Percentiles rank a stretch among this genome's conserved stretches.
phyloP scores from a whole-genome alignment of 2,329 filamentous ascomycete genomes.

The Zymoseptoria crescenta region DNA sequence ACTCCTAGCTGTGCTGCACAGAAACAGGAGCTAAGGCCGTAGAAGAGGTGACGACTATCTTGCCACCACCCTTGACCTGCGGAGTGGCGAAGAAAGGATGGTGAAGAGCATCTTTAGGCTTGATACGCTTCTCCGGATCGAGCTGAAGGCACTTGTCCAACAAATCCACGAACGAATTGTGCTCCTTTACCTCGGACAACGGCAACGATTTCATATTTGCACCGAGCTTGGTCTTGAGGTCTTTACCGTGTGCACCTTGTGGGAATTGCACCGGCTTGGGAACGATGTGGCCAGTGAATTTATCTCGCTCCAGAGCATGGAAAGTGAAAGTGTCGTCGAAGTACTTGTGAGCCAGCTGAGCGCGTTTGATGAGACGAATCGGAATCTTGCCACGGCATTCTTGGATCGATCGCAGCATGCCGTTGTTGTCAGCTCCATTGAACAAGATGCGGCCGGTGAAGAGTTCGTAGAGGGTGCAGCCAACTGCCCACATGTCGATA shows the following conservation, averaged over 20 bases:
- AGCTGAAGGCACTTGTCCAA: conserved; percentile 80
- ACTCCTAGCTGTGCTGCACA: background rate
- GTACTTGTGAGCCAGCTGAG: conserved; percentile 65
- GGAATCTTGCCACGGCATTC: conserved; percentile 90
- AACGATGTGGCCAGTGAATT: conserved; percentile 73
- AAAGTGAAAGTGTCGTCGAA: conserved; percentile 66
- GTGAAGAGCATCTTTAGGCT: conserved; percentile 73
- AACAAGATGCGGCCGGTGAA: conserved; percentile 98
- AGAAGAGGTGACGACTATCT: background rate
- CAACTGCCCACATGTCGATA: conserved; percentile 96
- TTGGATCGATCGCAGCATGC: conserved; percentile 95
- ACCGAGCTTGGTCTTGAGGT: conserved; percentile 72
- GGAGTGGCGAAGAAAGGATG: conserved; percentile 69
- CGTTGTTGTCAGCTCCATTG: conserved; percentile 90
- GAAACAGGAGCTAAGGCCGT: background rate
- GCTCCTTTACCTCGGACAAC: conserved; percentile 65
- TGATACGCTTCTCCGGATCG: conserved; percentile 88
- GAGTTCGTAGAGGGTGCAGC: conserved; percentile 92
- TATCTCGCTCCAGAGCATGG: conserved; percentile 76
- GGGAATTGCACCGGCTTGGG: conserved; percentile 57
- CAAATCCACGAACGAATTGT: conserved; percentile 77
- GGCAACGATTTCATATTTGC: conserved; percentile 60
- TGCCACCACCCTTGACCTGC: background rate
- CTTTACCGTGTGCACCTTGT: conserved; percentile 57
- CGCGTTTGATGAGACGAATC: conserved; percentile 77